Base-by-base conservation (phyloP, 768 basidiomycete species). In the Dioszegia aurantiaca region DNA sequence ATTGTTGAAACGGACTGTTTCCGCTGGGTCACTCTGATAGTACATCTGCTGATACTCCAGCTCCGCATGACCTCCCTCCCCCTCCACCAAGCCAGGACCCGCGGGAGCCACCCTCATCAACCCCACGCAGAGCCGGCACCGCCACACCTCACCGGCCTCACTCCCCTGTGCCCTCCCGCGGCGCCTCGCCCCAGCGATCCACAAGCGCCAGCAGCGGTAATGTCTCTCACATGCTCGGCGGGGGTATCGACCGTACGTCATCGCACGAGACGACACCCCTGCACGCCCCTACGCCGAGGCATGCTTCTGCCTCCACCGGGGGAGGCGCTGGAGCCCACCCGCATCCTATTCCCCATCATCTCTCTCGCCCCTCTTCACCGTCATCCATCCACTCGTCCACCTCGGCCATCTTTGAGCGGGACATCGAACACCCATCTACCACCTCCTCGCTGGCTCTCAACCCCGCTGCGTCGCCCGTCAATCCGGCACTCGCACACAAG, bases 391-490 rank as follows among this genome's bases (percentile, higher is more conserved):
- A 88, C 67, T 90, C 88, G 0, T 88, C 88, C 0, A 88, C 88
- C 0, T 90, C 89, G 0, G 89, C 90, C 36, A 93, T 92, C 57
- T 93, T 93, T 60, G 90, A 93, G 77, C 84, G 90, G 33, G 90
- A 93, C 73, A 90, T 93, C 62, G 90, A 91, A 64, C 56, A 72
- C 54, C 63, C 68, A 11, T 47, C 45, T 2, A 55, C 31, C 21
- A 16, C 41, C 30, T 55, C 54, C 2, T 43, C 54, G 19, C 23
- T 43, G 4, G 6, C 42, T 10, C 41, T 43, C 42, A 63, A 63
- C 52, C 36, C 51, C 14, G 46, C 55, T 5, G 48, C 58, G 12
- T 61, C 62, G 30, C 54, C 61, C 23, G 27, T 58, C 11, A 39
- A 36, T 21, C 67, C 67, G 36, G 68, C 59, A 77, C 61, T 70